These are phyloP conservation scores for Amylostereum chailletii DNA, from an alignment of 1,284 basidiomycete species.

Conservation along the genomic window DNA sequence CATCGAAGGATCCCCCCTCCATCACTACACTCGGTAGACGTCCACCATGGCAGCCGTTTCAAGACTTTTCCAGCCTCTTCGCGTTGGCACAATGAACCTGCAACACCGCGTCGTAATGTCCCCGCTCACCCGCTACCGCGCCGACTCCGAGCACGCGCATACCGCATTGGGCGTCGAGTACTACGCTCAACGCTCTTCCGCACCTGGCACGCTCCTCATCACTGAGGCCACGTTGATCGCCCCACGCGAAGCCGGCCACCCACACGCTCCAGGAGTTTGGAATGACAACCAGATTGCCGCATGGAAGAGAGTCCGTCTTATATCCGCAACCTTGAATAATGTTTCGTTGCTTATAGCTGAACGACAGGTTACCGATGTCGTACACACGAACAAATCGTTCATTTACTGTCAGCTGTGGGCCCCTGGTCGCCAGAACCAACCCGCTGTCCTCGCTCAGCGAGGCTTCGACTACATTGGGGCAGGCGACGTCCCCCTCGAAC, in stretches of 20 bases:
- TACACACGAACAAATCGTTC: conserved; percentile 25
- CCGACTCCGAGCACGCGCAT: conserved; percentile 19
- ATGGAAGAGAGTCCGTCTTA: conserved; percentile 34
- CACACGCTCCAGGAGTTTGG: conserved; percentile 35
- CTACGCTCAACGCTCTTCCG: conserved; percentile 35
- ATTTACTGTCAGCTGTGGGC: conserved; percentile 43
- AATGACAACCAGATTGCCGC: conserved; percentile 32
- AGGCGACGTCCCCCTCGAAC: conserved; percentile 32
- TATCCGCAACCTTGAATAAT: not conserved
- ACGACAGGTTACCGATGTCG: conserved; percentile 19
- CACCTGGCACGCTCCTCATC: conserved; percentile 38
- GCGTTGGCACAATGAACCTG: conserved; percentile 31
- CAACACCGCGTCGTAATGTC: conserved; percentile 38
- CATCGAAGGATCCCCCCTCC: no score
- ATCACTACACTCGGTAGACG: not conserved
- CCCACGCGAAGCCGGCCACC: conserved; percentile 26
- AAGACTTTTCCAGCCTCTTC: conserved; percentile 35
- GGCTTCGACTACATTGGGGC: conserved; percentile 28
- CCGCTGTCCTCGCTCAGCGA: conserved; percentile 19
- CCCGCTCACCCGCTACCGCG: conserved; percentile 34
- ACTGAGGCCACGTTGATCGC: conserved; percentile 38
- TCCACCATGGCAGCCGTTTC: conserved; percentile 1
- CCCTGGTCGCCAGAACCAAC: conserved; percentile 28
- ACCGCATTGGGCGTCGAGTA: conserved; percentile 30
- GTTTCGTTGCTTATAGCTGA: not conserved